phyloP scores from a whole-genome alignment of 2,329 filamentous ascomycete genomes.

The Rutstroemia sp. region DNA sequence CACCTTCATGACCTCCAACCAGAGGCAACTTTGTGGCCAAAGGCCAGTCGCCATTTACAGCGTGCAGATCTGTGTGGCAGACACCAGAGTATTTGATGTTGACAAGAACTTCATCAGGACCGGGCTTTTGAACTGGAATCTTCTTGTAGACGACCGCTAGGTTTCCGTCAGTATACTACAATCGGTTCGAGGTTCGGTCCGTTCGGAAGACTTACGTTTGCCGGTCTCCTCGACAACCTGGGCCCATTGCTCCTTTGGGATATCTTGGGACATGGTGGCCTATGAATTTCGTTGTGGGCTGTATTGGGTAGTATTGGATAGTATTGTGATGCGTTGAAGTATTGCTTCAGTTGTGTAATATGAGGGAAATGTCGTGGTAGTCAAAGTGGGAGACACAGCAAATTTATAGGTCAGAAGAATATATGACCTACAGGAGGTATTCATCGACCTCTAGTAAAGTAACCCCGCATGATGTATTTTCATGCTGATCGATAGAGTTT shows the following conservation, averaged over 20 bases:
- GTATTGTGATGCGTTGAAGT: background rate
- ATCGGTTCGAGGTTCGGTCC: background rate
- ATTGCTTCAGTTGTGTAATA: background rate
- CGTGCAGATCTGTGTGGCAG: conserved; percentile 80
- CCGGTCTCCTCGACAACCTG: conserved; percentile 81
- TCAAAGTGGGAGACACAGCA: background rate
- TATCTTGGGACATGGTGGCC: conserved; percentile 32
- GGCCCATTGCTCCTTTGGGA: conserved; percentile 85
- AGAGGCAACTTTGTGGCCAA: conserved; percentile 74
- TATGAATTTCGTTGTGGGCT: background rate
- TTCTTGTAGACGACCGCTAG: conserved; percentile 63
- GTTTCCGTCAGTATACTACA: conserved; percentile 4
- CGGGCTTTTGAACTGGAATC: conserved; percentile 75
- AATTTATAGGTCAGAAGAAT: background rate
- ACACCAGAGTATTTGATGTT: conserved; percentile 88
- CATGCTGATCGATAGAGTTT: no score
- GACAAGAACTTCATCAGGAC: conserved; percentile 83
- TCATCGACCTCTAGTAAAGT: background rate
- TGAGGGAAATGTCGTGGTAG: background rate
- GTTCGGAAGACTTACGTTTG: conserved; percentile 45
- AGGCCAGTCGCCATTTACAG: conserved; percentile 87
- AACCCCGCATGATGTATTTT: background rate
- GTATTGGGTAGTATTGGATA: background rate
- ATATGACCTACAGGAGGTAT: background rate
- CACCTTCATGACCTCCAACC: conserved; percentile 74